These are phyloP conservation scores for Euphrasia arctica DNA, from an alignment of 305 asterid species.

Conservation along the genomic window DNA sequence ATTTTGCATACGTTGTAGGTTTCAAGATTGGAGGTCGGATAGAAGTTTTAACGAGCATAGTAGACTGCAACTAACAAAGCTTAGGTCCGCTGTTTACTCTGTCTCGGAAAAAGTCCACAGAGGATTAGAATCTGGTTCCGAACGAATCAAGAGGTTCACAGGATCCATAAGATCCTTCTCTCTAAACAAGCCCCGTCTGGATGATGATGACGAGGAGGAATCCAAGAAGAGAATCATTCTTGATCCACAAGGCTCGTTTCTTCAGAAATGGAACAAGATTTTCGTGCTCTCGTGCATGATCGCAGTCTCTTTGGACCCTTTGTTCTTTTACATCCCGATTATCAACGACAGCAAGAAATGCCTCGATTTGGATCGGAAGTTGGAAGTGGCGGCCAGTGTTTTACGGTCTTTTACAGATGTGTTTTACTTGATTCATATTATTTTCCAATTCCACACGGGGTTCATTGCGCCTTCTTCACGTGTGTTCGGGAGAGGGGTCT, in stretches of 20 bases:
- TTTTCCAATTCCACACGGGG: constrained; percentile 58
- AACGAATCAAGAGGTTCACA: constrained; percentile 38
- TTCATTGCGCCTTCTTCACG: constrained; percentile 71
- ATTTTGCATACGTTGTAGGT: constrained; percentile 29
- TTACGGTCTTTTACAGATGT: constrained; percentile 57
- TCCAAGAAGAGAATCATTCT: constrained; percentile 43
- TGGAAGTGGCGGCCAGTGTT: constrained; percentile 49
- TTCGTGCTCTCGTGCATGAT: constrained; percentile 56
- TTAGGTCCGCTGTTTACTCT: constrained; percentile 34
- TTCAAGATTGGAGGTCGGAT: constrained; percentile 47
- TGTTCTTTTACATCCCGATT: constrained; percentile 61
- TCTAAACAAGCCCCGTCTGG: constrained; percentile 29
- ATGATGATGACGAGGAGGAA: constrained; percentile 38
- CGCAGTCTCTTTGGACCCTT: constrained; percentile 69
- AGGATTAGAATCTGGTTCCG: constrained; percentile 45
- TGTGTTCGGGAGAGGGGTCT: constrained; percentile 73
- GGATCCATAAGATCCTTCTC: constrained; percentile 46
- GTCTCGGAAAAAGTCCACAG: constrained; percentile 39
- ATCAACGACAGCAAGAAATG: constrained; percentile 42
- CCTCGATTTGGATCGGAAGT: constrained; percentile 49
- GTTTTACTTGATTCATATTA: constrained; percentile 59
- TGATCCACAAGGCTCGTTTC: constrained; percentile 63
- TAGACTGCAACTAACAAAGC: constrained; percentile 32
- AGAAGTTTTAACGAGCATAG: constrained; percentile 34
- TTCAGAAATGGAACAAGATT: constrained; percentile 64